Conservation (phyloP, 2,329 filamentous ascomycete species). For the Lachnellula hyalina region DNA sequence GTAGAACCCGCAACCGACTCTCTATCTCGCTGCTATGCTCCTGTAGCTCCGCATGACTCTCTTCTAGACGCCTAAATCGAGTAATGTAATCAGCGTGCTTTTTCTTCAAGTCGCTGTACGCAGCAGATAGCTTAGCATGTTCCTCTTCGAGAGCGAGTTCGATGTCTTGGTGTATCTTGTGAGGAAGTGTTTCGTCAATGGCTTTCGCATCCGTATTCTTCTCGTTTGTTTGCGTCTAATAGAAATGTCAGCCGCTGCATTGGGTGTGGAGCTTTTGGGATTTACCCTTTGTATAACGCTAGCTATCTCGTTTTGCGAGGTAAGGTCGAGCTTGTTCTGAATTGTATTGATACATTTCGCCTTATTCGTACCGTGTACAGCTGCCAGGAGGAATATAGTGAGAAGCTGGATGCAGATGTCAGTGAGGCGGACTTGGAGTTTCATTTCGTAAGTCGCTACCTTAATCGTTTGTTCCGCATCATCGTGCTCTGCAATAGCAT, state of each 20-base stretch:
- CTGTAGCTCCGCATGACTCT: slow-evolving; percentile 55
- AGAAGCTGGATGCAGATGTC: slow-evolving; percentile 45
- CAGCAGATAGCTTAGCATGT: slow-evolving; percentile 35
- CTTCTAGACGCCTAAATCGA: slow-evolving; percentile 54
- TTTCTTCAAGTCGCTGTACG: slow-evolving; percentile 52
- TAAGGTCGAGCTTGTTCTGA: slow-evolving; percentile 36
- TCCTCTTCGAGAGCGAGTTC: slow-evolving; percentile 43
- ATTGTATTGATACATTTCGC: slow-evolving; percentile 47
- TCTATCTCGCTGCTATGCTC: slow-evolving; percentile 52
- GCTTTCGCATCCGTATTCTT: neutral
- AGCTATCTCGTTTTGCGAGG: slow-evolving; percentile 37
- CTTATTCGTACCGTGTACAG: slow-evolving; percentile 53
- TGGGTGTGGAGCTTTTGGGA: slow-evolving; percentile 1
- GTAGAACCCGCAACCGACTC: slow-evolving; percentile 33
- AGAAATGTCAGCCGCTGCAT: neutral
- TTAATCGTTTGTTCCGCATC: slow-evolving; percentile 50
- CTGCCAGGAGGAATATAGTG: slow-evolving; percentile 57
- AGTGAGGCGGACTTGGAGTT: slow-evolving; percentile 14
- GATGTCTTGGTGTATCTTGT: slow-evolving; percentile 16
- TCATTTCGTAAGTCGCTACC: slow-evolving; percentile 31
- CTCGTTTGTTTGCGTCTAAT: neutral
- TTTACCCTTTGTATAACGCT: slow-evolving; percentile 26
- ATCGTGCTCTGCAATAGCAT: slow-evolving; percentile 52
- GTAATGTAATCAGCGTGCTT: slow-evolving; percentile 54
- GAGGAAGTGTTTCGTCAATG: neutral